Evolutionary conservation across 169 alveolate genomes (phyloP).

Genomic region (Plasmodium gallinaceum): DNA sequence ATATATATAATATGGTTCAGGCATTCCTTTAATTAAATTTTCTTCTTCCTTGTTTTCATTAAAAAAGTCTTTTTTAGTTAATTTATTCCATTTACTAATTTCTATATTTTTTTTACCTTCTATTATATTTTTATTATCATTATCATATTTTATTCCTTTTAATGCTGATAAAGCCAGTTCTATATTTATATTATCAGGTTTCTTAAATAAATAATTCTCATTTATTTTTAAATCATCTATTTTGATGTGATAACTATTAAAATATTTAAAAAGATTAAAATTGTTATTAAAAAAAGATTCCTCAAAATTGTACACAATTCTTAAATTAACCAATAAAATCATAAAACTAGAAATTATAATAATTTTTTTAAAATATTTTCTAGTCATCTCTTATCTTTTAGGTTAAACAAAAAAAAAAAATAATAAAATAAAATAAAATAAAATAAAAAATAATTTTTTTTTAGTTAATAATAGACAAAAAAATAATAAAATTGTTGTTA

Average conservation of each 20-base stretch:
- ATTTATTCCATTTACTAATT: constrained; percentile 22
- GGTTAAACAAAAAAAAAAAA: background rate
- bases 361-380: background rate
- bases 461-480: too few relatives aligned
- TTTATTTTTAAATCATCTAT: constrained; percentile 46
- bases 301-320: constrained; percentile 12
- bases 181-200: constrained; percentile 15
- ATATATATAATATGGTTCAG: constrained; percentile 28
- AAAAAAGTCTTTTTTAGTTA: constrained; percentile 27
- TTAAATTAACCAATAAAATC: constrained; percentile 8
- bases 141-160: constrained; percentile 24
- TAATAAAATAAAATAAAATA: too few relatives aligned
- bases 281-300: constrained; percentile 32
- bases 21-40: constrained; percentile 50
- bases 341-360: background rate
- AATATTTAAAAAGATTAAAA: constrained; percentile 16
- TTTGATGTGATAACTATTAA: constrained; percentile 23
- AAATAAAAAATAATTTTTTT: too few relatives aligned
- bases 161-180: constrained; percentile 71
- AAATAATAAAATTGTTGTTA: too few relatives aligned
- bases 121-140: background rate
- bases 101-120: background rate
- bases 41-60: background rate
- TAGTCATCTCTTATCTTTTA: background rate
- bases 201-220: constrained; percentile 23